These are phyloP conservation scores for Onygena corvina DNA, from an alignment of 2,329 filamentous ascomycete species.

Conservation along the genomic window DNA sequence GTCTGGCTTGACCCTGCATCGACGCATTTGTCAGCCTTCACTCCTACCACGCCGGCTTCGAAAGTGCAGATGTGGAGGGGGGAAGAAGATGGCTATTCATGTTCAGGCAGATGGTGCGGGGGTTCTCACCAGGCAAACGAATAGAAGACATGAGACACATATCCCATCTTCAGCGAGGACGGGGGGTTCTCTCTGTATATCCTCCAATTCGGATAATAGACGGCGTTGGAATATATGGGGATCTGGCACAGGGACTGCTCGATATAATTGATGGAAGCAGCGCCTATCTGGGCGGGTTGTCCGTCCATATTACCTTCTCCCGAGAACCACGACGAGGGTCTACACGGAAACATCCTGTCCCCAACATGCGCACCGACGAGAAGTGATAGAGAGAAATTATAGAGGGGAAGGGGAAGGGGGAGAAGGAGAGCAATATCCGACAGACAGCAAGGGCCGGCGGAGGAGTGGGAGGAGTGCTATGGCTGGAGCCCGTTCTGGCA, in stretches of 20 bases:
- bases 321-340: not conserved
- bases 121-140: slow-evolving; percentile 57
- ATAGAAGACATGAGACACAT: slow-evolving; percentile 72
- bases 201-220: slow-evolving; percentile 72
- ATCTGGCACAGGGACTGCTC: slow-evolving; percentile 18
- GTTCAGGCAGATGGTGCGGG: too few relatives aligned
- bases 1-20: slow-evolving; percentile 52
- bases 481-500: not conserved
- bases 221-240: slow-evolving; percentile 50
- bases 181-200: slow-evolving; percentile 64
- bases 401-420: not conserved
- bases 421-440: too few relatives aligned
- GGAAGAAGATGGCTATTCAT: too few relatives aligned
- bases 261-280: not conserved
- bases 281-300: not conserved
- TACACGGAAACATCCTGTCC: not conserved
- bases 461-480: not conserved
- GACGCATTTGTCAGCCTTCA: not conserved
- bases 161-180: slow-evolving; percentile 59
- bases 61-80: not conserved
- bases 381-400: not conserved
- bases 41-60: too few relatives aligned
- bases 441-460: not conserved
- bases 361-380: not conserved
- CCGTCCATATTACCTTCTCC: not conserved